Conservation (phyloP, 2,329 filamentous ascomycete genomes). For the Microdochium bolleyi region DNA sequence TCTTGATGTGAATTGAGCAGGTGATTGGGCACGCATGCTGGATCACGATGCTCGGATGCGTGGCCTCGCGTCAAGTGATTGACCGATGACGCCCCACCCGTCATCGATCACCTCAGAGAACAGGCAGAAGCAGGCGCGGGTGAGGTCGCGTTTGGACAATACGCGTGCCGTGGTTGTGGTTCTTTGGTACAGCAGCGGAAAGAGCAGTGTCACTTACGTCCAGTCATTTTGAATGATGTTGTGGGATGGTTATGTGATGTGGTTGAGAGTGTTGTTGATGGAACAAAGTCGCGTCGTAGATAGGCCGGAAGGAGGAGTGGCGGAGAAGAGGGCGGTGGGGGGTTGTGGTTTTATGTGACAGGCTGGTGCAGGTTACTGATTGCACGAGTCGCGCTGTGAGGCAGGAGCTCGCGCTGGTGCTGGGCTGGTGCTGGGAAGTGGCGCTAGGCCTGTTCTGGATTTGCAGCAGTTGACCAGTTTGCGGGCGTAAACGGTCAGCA, state of each 20-base stretch:
- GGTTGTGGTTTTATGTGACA: constrained; percentile 10
- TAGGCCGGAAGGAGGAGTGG: constrained; percentile 11
- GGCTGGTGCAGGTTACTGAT: constrained; percentile 5
- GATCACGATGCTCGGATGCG: too few species aligned
- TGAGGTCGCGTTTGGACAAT: too few species aligned
- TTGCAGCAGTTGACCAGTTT: neutral
- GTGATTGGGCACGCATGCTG: too few species aligned
- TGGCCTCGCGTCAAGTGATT: too few species aligned
- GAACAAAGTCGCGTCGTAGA: constrained; percentile 9
- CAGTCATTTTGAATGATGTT: constrained; percentile 55
- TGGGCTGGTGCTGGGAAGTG: constrained; percentile 9
- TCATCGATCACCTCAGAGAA: too few species aligned
- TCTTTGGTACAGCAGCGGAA: too few species aligned
- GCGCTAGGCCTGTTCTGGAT: constrained; percentile 12
- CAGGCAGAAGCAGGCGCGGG: too few species aligned
- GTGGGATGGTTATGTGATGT: constrained; percentile 8
- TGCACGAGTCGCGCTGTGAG: constrained; percentile 1
- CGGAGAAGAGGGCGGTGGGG: constrained; percentile 10
- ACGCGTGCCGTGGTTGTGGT: too few species aligned
- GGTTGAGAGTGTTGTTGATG: constrained; percentile 18
- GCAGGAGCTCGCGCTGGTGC: neutral
- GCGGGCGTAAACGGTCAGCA: neutral
- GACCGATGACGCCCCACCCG: too few species aligned
- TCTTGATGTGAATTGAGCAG: too few species aligned
- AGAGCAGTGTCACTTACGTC: constrained; percentile 49